Evolutionary conservation across 2,329 filamentous ascomycete genomes (phyloP).

Genomic region (Allantophomopsis lycopodina): DNA sequence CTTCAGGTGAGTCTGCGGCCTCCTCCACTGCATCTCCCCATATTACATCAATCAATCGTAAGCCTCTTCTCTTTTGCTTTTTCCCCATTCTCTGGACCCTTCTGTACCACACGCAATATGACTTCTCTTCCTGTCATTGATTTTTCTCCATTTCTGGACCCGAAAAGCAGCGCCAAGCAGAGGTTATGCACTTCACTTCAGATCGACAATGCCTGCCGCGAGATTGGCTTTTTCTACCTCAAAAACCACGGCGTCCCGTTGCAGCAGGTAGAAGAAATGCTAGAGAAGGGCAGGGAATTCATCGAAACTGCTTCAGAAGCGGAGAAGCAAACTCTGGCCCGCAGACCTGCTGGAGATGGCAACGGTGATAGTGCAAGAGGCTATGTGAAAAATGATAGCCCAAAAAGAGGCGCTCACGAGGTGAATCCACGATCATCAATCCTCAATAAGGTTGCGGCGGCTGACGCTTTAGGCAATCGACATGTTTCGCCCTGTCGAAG

Average conservation of each 20-base stretch:
- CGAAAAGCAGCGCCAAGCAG: not conserved
- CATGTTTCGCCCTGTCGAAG: slow-evolving; percentile 5
- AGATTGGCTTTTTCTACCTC: slow-evolving; percentile 7
- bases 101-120: not conserved
- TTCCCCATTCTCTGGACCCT: no score
- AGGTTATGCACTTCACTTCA: slow-evolving; percentile 1
- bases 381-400: slow-evolving; percentile 2
- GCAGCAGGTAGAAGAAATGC: not conserved
- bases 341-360: slow-evolving; percentile 3
- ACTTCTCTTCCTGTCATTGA: slow-evolving; percentile 1
- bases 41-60: no score
- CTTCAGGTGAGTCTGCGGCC: no score
- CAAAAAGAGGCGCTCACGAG: slow-evolving; percentile 3
- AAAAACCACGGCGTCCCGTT: slow-evolving; percentile 3
- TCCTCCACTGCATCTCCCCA: no score
- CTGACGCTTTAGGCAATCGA: slow-evolving; percentile 3
- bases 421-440: not conserved
- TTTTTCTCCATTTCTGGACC: slow-evolving; percentile 3
- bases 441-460: not conserved
- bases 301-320: slow-evolving; percentile 3
- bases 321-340: slow-evolving; percentile 3
- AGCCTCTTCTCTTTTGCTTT: no score
- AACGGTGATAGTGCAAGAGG: slow-evolving; percentile 4
- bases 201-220: slow-evolving; percentile 5
- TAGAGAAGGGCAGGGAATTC: not conserved